Percentiles rank a stretch among this genome's conserved stretches.
These are phyloP conservation scores for Heritiera fomes DNA, from an alignment of 345 rosid species.

Conservation along the genomic window DNA sequence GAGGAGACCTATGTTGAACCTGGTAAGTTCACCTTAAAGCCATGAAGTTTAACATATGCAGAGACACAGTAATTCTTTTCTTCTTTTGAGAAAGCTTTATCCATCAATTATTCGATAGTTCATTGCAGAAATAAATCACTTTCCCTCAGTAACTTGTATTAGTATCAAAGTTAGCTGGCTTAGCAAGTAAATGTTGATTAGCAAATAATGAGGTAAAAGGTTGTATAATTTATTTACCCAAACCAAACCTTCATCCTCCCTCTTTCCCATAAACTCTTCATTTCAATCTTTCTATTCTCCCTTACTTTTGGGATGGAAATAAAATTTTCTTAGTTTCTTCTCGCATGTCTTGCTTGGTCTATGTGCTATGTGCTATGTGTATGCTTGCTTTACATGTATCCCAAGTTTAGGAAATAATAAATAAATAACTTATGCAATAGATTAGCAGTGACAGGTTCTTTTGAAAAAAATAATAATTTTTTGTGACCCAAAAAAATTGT, in stretches of 20 bases:
- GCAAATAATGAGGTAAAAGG: not conserved
- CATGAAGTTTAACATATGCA: constrained; percentile 30
- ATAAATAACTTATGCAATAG: too few relatives aligned
- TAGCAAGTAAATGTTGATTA: not conserved
- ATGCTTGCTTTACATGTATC: too few relatives aligned
- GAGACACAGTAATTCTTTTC: constrained; percentile 15
- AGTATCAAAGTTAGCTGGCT: not conserved
- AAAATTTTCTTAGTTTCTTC: not conserved
- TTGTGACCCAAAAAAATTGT: too few relatives aligned
- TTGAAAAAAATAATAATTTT: too few relatives aligned
- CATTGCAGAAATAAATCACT: not conserved
- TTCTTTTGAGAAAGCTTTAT: not conserved
- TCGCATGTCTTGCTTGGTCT: too few relatives aligned
- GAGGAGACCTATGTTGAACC: constrained; percentile 57
- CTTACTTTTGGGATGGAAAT: not conserved
- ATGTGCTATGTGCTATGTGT: too few relatives aligned
- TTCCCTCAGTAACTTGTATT: not conserved
- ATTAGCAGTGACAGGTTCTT: too few relatives aligned
- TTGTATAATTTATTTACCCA: not conserved
- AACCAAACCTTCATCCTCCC: not conserved
- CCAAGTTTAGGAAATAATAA: too few relatives aligned
- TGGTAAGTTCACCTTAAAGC: constrained; percentile 47
- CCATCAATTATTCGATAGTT: not conserved
- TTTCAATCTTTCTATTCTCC: not conserved
- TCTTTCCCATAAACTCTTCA: not conserved